A percentile compares a stretch with the other conserved stretches of the same genome.
phyloP scores from a whole-genome alignment of 2,329 filamentous ascomycete genomes.

The Monascus ruber region DNA sequence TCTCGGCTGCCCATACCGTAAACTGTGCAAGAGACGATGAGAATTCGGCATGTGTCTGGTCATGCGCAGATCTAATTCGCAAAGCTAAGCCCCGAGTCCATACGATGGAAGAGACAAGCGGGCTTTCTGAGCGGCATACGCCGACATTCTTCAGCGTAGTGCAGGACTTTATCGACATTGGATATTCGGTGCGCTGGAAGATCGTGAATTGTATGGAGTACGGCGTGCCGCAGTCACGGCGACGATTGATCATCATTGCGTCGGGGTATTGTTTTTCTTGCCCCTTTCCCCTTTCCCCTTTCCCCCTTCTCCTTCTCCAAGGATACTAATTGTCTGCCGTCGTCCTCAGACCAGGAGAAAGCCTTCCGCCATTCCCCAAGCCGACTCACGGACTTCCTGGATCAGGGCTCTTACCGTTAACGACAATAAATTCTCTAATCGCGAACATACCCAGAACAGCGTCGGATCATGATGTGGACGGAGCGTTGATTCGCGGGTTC shows the following conservation, averaged over 20 bases:
- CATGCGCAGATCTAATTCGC: conserved; percentile 42
- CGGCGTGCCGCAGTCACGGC: conserved; percentile 39
- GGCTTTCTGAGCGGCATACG: conserved; percentile 46
- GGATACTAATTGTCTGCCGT: conserved; percentile 33
- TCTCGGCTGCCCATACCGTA: conserved; percentile 59
- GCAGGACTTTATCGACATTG: conserved; percentile 49
- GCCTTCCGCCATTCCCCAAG: conserved; percentile 52
- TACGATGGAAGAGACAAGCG: conserved; percentile 70
- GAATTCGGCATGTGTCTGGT: conserved; percentile 50
- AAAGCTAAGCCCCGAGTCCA: conserved; percentile 54
- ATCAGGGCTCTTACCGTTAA: conserved; percentile 20
- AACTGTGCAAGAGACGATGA: conserved; percentile 47
- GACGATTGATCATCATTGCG: conserved; percentile 42
- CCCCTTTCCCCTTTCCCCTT: too few relatives aligned
- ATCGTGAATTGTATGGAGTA: conserved; percentile 42
- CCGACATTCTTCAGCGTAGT: conserved; percentile 51
- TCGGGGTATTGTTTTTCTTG: conserved; percentile 33
- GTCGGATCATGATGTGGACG: conserved; percentile 31
- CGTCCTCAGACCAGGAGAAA: conserved; percentile 58
- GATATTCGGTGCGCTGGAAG: conserved; percentile 62
- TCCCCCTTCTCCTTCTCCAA: neutral
- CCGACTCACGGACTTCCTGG: conserved; percentile 43
- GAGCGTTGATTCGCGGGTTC: conserved; percentile 7
- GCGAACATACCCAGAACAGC: conserved; percentile 27
- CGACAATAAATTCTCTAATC: conserved; percentile 35